These are phyloP conservation scores for Fusarium papillatum DNA, from an alignment of 2,329 filamentous ascomycete species.

Conservation along the genomic window DNA sequence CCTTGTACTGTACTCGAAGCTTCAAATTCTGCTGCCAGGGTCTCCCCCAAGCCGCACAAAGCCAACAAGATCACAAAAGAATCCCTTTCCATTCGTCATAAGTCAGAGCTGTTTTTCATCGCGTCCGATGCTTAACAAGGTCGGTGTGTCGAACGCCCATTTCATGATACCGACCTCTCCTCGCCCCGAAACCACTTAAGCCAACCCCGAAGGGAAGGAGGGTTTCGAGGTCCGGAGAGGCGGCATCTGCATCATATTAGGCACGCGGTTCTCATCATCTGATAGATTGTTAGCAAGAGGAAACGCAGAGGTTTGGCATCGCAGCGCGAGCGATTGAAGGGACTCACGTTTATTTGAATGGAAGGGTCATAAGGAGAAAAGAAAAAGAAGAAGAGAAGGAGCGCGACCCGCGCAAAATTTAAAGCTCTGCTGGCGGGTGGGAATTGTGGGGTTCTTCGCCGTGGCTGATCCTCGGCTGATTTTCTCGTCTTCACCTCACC, in stretches of 20 bases:
- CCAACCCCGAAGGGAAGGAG: conserved; percentile 79
- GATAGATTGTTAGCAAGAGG: conserved; percentile 47
- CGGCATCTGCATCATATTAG: conserved; percentile 84
- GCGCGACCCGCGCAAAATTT: conserved; percentile 51
- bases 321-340: conserved; percentile 25
- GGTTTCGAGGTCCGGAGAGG: conserved; percentile 78
- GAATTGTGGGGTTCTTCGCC: conserved; percentile 36
- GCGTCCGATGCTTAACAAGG: conserved; percentile 99
- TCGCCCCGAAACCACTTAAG: conserved; percentile 87
- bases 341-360: conserved; percentile 97
- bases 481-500: conserved; percentile 1
- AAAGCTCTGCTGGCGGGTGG: conserved; percentile 46
- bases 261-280: conserved; percentile 99
- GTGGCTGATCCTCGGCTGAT: conserved; percentile 47
- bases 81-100: conserved; percentile 57
- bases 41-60: conserved; percentile 16
- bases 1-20: conserved; percentile 9
- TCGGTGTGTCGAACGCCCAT: conserved; percentile 99
- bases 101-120: conserved; percentile 97
- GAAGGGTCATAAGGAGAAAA: conserved; percentile 88
- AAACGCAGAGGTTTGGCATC: too few species aligned
- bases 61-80: conserved; percentile 15
- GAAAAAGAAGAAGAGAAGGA: conserved; percentile 52
- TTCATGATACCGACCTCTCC: conserved; percentile 82
- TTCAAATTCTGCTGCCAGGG: conserved; percentile 17